Percentiles rank a stretch among this genome's conserved stretches.
Conservation (phyloP, 345 rosid genomes). For the Turnera subulata region DNA sequence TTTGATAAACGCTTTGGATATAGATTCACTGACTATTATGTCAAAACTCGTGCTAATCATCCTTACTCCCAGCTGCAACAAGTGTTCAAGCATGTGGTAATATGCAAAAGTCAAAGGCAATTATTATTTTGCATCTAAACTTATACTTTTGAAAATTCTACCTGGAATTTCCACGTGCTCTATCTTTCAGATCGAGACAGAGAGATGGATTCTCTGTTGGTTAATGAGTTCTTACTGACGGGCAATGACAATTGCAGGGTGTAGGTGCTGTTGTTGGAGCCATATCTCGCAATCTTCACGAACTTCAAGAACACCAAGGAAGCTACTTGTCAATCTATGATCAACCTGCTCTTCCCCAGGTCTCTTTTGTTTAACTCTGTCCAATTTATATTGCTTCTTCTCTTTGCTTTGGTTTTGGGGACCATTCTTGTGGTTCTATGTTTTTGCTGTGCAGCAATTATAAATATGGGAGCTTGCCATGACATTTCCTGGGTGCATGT, state of each 20-base stretch:
- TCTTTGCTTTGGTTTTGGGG: neutral
- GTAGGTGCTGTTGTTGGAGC: slow-evolving; percentile 99
- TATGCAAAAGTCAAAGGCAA: slow-evolving; percentile 11
- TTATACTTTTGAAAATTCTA: slow-evolving; percentile 3
- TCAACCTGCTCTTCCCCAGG: slow-evolving; percentile 86
- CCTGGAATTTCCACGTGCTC: neutral
- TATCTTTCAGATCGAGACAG: slow-evolving; percentile 1
- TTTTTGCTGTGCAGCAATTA: neutral
- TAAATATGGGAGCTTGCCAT: slow-evolving; percentile 11
- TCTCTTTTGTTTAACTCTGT: slow-evolving; percentile 23
- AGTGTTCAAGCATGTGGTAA: slow-evolving; percentile 99
- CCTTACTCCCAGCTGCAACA: slow-evolving; percentile 99
- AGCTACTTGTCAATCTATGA: slow-evolving; percentile 93
- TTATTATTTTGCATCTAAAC: slow-evolving; percentile 15
- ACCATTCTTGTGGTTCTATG: slow-evolving; percentile 2
- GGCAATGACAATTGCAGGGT: slow-evolving; percentile 47
- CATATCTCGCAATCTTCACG: slow-evolving; percentile 94
- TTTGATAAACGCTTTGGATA: slow-evolving; percentile 94
- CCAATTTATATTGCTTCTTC: slow-evolving; percentile 3
- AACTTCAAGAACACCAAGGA: slow-evolving; percentile 93
- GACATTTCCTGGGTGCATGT: slow-evolving; percentile 10
- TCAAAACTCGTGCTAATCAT: slow-evolving; percentile 95
- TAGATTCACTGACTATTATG: slow-evolving; percentile 86
- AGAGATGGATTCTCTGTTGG: neutral
- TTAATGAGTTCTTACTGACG: slow-evolving; percentile 13